phyloP scores from a whole-genome alignment of 495 filamentous ascomycete species.

The Chaetomium cochliodes region DNA sequence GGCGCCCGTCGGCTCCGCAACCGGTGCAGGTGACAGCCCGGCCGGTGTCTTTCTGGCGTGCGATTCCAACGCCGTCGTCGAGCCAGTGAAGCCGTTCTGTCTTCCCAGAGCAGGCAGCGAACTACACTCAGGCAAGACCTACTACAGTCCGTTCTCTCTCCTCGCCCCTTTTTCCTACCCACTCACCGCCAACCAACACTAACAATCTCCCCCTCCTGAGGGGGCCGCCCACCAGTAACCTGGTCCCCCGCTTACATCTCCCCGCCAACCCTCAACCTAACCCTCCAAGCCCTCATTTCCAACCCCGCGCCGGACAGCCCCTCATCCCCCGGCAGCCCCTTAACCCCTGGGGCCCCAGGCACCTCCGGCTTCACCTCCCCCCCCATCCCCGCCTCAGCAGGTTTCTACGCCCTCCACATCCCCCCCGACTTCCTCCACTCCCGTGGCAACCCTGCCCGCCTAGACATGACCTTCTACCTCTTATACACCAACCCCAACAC shows the following conservation, averaged over 20 bases:
- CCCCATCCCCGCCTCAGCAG: constrained; percentile 21
- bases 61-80: constrained; percentile 17
- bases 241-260: constrained; percentile 31
- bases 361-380: constrained; percentile 6
- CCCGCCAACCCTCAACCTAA: constrained; percentile 17
- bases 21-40: constrained; percentile 14
- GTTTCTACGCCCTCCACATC: constrained; percentile 32
- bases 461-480: constrained; percentile 25
- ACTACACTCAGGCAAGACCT: constrained; percentile 27
- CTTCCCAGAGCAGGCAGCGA: constrained; percentile 28
- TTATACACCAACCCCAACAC: constrained; percentile 12
- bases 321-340: background rate
- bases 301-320: background rate
- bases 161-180: background rate
- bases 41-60: constrained; percentile 35
- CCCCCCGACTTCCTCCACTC: constrained; percentile 22
- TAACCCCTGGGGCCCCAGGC: background rate
- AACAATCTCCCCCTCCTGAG: background rate
- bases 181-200: background rate
- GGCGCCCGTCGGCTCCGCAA: constrained; percentile 32
- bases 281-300: constrained; percentile 19
- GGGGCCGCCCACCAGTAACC: constrained; percentile 31
- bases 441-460: background rate
- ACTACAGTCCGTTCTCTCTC: constrained; percentile 31
- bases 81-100: constrained; percentile 30